Conservation (phyloP, 257 asterid species). For the Fraxinus quadrangulata region DNA sequence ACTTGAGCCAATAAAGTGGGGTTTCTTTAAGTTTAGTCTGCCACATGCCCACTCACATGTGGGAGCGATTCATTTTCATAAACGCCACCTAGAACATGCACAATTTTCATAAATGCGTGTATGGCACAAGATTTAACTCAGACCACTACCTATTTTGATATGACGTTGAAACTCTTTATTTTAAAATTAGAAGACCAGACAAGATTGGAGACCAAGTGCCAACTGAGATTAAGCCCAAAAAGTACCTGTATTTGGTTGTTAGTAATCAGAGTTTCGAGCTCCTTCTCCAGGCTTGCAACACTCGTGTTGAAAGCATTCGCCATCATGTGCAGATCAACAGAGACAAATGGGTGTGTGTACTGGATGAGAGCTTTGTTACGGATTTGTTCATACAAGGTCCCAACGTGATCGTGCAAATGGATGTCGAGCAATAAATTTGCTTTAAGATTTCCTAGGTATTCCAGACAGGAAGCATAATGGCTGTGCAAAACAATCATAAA, state of each 20-base stretch:
- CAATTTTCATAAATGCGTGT: neutral
- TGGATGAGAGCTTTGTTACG: conserved; percentile 97
- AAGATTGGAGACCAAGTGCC: neutral
- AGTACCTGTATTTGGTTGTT: conserved; percentile 87
- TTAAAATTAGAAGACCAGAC: neutral
- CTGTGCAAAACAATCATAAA: conserved; percentile 56
- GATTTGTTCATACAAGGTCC: conserved; percentile 80
- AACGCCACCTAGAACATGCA: neutral
- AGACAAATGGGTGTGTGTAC: conserved; percentile 89
- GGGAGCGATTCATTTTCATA: neutral
- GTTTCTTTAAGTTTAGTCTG: neutral
- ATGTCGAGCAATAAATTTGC: conserved; percentile 82
- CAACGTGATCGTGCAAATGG: conserved; percentile 92
- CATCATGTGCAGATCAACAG: conserved; percentile 92
- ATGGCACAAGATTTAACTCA: neutral
- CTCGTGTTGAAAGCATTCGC: conserved; percentile 91
- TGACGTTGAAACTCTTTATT: neutral
- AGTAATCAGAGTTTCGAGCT: conserved; percentile 87
- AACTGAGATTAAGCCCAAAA: neutral
- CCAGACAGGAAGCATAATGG: conserved; percentile 91
- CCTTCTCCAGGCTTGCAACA: conserved; percentile 76
- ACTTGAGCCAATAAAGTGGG: neutral
- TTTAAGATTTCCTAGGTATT: conserved; percentile 84
- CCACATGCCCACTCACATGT: neutral
- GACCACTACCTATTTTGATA: neutral